Evolutionary conservation across 148 eudicot species (phyloP), one percentile per base, ranked within the genome.

Genomic region (Amaranthus hypochondriacus): DNA sequence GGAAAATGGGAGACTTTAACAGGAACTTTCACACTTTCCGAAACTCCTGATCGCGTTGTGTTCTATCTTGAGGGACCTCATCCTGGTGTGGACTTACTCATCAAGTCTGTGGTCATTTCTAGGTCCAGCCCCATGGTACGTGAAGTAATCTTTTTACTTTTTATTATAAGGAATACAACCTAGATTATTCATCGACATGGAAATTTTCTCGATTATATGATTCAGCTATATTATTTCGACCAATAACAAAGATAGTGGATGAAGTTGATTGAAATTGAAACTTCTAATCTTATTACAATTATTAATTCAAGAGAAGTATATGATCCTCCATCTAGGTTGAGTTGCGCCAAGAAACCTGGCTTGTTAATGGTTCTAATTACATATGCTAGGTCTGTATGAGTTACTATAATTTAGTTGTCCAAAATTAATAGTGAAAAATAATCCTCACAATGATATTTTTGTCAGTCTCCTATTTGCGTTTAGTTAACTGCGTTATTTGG

Each of bases 61-160:
- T 87, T 94, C 72, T 94, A 94, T 73, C 66, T 94, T 73, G 98
- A 91, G 80, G 97, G 98, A n/a, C 97, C 98, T 52, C 76, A 89
- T 62, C 84, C 98, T 78, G 90, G 96, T 56, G 79, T 89, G 7
- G 87, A 91, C 76, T 52, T 91, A 63, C 90, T 89, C 74, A 82
- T 94, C 68, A 79, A 81, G 68, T 91, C 97, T 56, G 95, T 88
- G 5, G 72, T 72, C 49, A 73, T 94, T 49, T 83, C 87, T 51
- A 82, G 88, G 73, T 62, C 80, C 50, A 65, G 12, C 74, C 73
- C 73, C 13, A 77, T 52, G 58, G 77, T 75, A 42, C 46, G 47
- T 83, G 65, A 74, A 47, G 86, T 83, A 79, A 82, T 83, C 39
- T 28, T 28, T 28, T 28, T 28, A 28, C 39, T 28, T 28, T 28